Percentiles rank a stretch among this genome's conserved stretches.
Conservation (phyloP, 2,329 filamentous ascomycete species). For the Massarina eburnea region DNA sequence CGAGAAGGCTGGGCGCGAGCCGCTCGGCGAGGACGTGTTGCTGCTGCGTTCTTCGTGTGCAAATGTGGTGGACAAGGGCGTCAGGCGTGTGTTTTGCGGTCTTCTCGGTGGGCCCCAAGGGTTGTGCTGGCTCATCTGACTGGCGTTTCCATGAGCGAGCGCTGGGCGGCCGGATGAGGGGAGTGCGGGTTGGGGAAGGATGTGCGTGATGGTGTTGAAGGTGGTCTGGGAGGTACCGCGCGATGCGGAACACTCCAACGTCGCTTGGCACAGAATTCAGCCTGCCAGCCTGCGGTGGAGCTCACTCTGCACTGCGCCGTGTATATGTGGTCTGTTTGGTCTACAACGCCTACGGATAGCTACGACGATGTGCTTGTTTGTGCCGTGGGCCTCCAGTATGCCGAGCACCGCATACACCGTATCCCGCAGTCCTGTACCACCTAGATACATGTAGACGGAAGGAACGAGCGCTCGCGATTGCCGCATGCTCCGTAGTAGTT, state of each 20-base stretch:
- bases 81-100: conserved; percentile 52
- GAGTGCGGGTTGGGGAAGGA: conserved; percentile 20
- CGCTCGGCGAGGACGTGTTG: conserved; percentile 52
- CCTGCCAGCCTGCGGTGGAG: too few relatives aligned
- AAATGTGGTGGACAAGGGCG: conserved; percentile 57
- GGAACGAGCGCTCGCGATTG: not conserved
- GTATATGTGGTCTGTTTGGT: too few relatives aligned
- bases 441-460: not conserved
- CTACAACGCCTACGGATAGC: too few relatives aligned
- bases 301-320: too few relatives aligned
- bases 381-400: too few relatives aligned
- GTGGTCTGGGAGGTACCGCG: not conserved
- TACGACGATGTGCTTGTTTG: too few relatives aligned
- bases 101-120: conserved; percentile 59
- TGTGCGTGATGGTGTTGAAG: conserved; percentile 1
- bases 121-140: conserved; percentile 56
- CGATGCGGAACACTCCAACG: not conserved
- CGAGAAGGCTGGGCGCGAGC: conserved; percentile 54
- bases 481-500: not conserved
- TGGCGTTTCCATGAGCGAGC: conserved; percentile 45
- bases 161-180: conserved; percentile 29
- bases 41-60: conserved; percentile 48
- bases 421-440: too few relatives aligned
- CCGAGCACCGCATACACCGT: too few relatives aligned
- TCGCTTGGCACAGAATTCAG: not conserved